Percentiles rank a stretch among this genome's conserved stretches.
Conservation (phyloP, 345 rosid genomes). For the Eucalyptus sp. region DNA sequence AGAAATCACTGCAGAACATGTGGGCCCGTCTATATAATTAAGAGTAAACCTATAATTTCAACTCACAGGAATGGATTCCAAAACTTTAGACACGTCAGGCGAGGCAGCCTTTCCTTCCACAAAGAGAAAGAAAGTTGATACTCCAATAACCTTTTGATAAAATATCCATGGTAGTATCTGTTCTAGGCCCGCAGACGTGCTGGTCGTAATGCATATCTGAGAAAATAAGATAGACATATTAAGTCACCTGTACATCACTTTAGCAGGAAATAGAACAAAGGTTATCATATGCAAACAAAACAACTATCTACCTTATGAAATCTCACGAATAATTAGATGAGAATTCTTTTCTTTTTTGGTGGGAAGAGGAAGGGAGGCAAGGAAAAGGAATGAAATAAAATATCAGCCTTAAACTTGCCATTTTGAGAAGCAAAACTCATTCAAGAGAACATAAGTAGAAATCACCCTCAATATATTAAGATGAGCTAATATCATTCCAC, state of each 20-base stretch:
- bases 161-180: constrained; percentile 85
- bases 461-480: background rate
- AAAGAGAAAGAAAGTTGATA: constrained; percentile 73
- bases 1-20: background rate
- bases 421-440: background rate
- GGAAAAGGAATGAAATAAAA: background rate
- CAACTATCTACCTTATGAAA: background rate
- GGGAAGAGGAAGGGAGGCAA: background rate
- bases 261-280: background rate
- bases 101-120: constrained; percentile 96
- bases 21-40: background rate
- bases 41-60: background rate
- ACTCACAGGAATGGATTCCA: constrained; percentile 55
- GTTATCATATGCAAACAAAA: background rate
- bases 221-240: background rate
- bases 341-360: background rate
- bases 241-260: background rate
- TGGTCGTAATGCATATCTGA: constrained; percentile 77
- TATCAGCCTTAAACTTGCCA: background rate
- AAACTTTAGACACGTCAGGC: constrained; percentile 50
- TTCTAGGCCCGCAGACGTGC: constrained; percentile 90
- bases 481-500: background rate
- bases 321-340: background rate
- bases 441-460: background rate
- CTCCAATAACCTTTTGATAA: constrained; percentile 87